Evolutionary conservation across 2,329 filamentous ascomycete genomes (phyloP).

Genomic region (Hypomyces rosellus): DNA sequence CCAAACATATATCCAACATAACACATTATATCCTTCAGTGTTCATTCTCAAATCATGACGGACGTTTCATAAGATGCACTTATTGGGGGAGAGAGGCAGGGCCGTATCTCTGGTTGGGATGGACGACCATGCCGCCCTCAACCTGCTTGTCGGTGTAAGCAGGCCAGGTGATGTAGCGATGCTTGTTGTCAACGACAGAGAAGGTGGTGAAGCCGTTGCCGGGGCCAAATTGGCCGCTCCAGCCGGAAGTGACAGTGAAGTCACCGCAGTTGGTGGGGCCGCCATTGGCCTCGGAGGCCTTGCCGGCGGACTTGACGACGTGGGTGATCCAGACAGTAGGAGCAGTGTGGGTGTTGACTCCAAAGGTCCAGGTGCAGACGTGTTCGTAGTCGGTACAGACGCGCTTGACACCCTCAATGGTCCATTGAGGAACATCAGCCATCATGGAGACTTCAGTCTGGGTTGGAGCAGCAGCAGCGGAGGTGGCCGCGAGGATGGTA

Average conservation of each 20-base stretch:
- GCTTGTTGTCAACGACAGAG: constrained; percentile 38
- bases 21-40: no score
- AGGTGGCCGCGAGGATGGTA: constrained; percentile 29
- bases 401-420: constrained; percentile 34
- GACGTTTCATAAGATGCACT: no score
- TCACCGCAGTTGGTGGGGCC: constrained; percentile 39
- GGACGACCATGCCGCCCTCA: constrained; percentile 36
- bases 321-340: constrained; percentile 32
- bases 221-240: constrained; percentile 49
- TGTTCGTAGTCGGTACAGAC: constrained; percentile 33
- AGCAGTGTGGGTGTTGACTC: constrained; percentile 32
- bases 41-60: no score
- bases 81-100: constrained; percentile 15
- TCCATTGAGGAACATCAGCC: constrained; percentile 34
- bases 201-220: constrained; percentile 49
- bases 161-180: constrained; percentile 43
- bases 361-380: constrained; percentile 39
- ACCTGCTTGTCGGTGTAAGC: constrained; percentile 49
- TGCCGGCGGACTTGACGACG: constrained; percentile 28
- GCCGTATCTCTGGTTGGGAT: constrained; percentile 43
- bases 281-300: constrained; percentile 31
- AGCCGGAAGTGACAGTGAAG: constrained; percentile 47
- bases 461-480: constrained; percentile 31
- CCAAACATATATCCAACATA: no score
- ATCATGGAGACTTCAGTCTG: constrained; percentile 31